Evolutionary conservation across 768 basidiomycete species (phyloP).

Genomic region (Terana coerulea): DNA sequence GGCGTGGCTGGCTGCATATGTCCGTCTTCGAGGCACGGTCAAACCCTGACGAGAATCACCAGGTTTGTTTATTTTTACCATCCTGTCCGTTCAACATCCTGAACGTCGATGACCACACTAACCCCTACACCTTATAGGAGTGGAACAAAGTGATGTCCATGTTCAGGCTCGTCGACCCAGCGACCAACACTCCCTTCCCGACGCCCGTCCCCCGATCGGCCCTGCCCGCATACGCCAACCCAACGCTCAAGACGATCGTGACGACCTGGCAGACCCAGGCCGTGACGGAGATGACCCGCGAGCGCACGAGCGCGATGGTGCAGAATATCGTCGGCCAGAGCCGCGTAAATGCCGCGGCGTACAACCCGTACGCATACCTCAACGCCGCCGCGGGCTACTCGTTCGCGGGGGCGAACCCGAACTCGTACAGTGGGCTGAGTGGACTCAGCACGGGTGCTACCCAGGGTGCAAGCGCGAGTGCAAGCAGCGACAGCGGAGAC

Average conservation of each 20-base stretch:
- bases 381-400: neutral
- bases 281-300: neutral
- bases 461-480: too few relatives aligned
- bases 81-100: neutral
- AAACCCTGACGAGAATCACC: neutral
- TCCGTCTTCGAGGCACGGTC: constrained; percentile 2
- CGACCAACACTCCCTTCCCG: constrained; percentile 3
- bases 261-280: neutral
- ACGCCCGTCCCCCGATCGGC: constrained; percentile 3
- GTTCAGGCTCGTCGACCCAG: neutral
- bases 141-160: neutral
- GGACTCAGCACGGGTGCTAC: too few relatives aligned
- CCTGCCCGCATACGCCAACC: neutral
- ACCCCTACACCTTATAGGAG: neutral
- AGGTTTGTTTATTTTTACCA: neutral
- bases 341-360: neutral
- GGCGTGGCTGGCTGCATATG: constrained; percentile 8
- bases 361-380: neutral
- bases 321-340: neutral
- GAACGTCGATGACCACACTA: too few relatives aligned
- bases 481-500: neutral
- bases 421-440: neutral
- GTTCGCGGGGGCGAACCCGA: neutral
- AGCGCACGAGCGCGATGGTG: neutral
- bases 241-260: neutral